A percentile compares a stretch with the other conserved stretches of the same genome.
Evolutionary conservation across 129 eudicot genomes (phyloP).

Genomic region (Arctium lappa): DNA sequence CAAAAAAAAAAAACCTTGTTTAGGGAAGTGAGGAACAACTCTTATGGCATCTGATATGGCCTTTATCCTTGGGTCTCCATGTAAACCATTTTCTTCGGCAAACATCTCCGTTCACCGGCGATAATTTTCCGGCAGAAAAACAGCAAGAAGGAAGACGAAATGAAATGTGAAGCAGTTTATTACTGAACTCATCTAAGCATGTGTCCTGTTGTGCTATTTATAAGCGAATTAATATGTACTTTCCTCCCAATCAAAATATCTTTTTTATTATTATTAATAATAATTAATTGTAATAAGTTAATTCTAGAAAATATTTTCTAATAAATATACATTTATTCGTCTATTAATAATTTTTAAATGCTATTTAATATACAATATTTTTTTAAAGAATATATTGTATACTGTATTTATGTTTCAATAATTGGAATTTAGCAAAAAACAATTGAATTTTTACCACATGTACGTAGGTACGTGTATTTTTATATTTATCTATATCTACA

Average conservation of each 20-base stretch:
- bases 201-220: conserved; percentile 20
- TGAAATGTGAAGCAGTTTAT: not conserved
- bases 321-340: not conserved
- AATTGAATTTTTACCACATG: not conserved
- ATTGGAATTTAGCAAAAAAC: not conserved
- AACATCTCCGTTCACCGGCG: conserved; percentile 35
- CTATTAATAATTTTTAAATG: too few relatives aligned
- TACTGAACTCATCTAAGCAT: conserved; percentile 10
- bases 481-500: too few relatives aligned
- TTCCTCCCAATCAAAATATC: conserved; percentile 11
- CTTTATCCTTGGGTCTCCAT: conserved; percentile 74
- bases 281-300: not conserved
- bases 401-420: not conserved
- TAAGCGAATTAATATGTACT: conserved; percentile 20
- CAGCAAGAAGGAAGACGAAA: conserved; percentile 8
- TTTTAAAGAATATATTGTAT: too few relatives aligned
- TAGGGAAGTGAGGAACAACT: conserved; percentile 85
- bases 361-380: too few relatives aligned
- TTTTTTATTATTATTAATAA: not conserved
- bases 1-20: conserved; percentile 43
- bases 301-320: not conserved
- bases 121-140: conserved; percentile 1
- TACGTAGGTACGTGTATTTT: not conserved
- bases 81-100: conserved; percentile 80
- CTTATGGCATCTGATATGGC: conserved; percentile 77